Evolutionary conservation across 2,329 filamentous ascomycete genomes (phyloP), one percentile per base, ranked within the genome.

Genomic region (Ophiostoma montium): DNA sequence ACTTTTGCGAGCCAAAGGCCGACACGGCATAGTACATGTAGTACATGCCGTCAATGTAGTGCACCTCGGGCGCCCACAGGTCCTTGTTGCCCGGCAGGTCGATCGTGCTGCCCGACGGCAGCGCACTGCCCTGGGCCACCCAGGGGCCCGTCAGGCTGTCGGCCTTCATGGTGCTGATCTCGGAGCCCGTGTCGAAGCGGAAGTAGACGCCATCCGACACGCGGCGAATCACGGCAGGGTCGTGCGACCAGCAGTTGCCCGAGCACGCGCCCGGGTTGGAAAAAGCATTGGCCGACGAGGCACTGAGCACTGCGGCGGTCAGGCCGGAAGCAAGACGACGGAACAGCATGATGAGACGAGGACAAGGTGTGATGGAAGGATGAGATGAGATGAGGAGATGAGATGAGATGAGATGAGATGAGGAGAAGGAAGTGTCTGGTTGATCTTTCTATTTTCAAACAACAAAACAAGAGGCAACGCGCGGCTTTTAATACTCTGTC

Each of bases 1-100:
- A 79, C 58, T 68, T 63, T 54, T 81, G 76, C 0, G 67, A 70
- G 1, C 78, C 78, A 53, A 80, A 81, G 0, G 70, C 65, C 30
- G 72, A 78, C 15, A 82, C 76, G 2, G 74, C 67, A 61, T 84
- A 82, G 68, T 50, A 33, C 15, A 41, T 43, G 21, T 52, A 52
- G 21, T 46, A 52, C n/a, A 46, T n/a, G 13, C 35, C 41, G 16
- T 23, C 18, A 18, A 80, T 82, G 18, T 84, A 70, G 55, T 80
- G 73, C 63, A 53, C 52, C 8, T 53, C 50, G 6, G 52, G 52
- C 6, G 52, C 68, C 68, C 67, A 70, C 19, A 70, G 62, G 46
- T 68, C 67, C 35, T 65, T 57, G 23, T 66, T 67, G 1, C 68
- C 67, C 1, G 59, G 47, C 18, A 66, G 57, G 52, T 65, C 58